Base-by-base conservation (phyloP, 768 basidiomycete genomes). In the Kwoniella pini region DNA sequence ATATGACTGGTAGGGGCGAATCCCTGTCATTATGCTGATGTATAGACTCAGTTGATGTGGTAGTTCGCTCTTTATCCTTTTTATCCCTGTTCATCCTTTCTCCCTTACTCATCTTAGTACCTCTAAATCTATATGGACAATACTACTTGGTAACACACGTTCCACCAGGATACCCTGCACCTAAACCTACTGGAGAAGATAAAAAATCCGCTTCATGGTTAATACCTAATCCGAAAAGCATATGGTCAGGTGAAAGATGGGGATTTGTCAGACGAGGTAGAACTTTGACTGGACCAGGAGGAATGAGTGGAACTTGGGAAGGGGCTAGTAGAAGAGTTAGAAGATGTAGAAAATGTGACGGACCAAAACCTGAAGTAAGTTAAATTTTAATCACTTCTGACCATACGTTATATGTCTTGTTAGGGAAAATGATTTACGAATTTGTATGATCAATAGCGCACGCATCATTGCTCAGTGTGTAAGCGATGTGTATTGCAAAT, bases 391-490 rank as follows among this genome's bases (percentile, higher is more conserved):
- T 49, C 30, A 9, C 36, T 38, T 50, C 63, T 59, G 45, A 31
- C 24, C n/a, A 13, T 28, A n/a, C 31, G 21, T 10, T 43, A n/a
- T 43, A 43, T 6, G 15, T 15, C n/a, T 24, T 46, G 12, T 45
- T 30, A 54, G 31, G 33, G 26, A 17, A 38, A 30, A 48, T n/a
- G 21, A 30, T 24, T 28, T 46, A 39, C 28, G 22, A 17, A 15
- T 52, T 30, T 36, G 11, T 7, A 42, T 42, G 11, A 77, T n/a
- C n/a, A n/a, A n/a, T n/a, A 95, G 92, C 86, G 93, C 80, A 84
- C 93, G 9, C 93, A 97, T 75, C 93, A 95, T 78, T 96, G 93
- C 79, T 84, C 87, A 24, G 87, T 96, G 73, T 96, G 93, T 76
- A 90, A 91, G 67, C 84, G 83, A 52, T 96, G 93, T 72, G 86